A percentile compares a stretch with the other conserved stretches of the same genome.
phyloP scores from a whole-genome alignment of 169 alveolate genomes.

The Prorocentrum cordatum region DNA sequence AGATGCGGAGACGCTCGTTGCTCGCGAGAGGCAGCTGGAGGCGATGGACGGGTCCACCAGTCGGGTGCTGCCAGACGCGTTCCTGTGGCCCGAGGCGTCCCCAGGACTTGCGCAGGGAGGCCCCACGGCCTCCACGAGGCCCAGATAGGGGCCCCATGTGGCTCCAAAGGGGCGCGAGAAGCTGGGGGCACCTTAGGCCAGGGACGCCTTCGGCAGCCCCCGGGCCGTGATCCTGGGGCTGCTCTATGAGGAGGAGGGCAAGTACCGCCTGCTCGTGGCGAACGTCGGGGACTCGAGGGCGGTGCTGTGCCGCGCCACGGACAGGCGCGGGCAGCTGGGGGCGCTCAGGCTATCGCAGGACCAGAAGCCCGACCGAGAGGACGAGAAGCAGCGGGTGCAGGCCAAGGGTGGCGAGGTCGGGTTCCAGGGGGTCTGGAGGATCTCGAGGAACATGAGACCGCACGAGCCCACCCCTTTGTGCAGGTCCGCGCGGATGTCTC shows the following conservation, averaged over 20 bases:
- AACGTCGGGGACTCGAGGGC: constrained; percentile 39
- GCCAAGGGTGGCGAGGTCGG: constrained; percentile 26
- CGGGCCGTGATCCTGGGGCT: too few relatives aligned
- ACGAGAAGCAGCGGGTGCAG: constrained; percentile 20
- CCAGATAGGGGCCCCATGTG: not conserved
- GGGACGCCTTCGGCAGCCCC: not conserved
- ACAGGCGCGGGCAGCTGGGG: not conserved
- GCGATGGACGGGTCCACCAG: constrained; percentile 66
- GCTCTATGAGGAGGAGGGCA: too few relatives aligned
- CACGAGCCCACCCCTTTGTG: too few relatives aligned
- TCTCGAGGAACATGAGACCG: too few relatives aligned
- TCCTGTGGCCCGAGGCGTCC: not conserved
- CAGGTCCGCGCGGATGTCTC: too few relatives aligned
- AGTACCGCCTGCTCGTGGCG: constrained; percentile 39
- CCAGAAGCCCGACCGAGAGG: constrained; percentile 54
- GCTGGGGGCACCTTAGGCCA: not conserved
- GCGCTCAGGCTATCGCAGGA: not conserved
- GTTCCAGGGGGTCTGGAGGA: constrained; percentile 34
- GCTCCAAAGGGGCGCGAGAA: not conserved
- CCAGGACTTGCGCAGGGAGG: not conserved
- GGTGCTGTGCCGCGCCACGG: constrained; percentile 18
- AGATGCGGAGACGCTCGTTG: not conserved
- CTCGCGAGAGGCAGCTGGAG: constrained; percentile 46
- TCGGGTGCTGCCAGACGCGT: constrained; percentile 2
- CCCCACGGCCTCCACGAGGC: not conserved